These are phyloP conservation scores for Dipteronia sinensis DNA, from an alignment of 345 rosid species.

Conservation along the genomic window DNA sequence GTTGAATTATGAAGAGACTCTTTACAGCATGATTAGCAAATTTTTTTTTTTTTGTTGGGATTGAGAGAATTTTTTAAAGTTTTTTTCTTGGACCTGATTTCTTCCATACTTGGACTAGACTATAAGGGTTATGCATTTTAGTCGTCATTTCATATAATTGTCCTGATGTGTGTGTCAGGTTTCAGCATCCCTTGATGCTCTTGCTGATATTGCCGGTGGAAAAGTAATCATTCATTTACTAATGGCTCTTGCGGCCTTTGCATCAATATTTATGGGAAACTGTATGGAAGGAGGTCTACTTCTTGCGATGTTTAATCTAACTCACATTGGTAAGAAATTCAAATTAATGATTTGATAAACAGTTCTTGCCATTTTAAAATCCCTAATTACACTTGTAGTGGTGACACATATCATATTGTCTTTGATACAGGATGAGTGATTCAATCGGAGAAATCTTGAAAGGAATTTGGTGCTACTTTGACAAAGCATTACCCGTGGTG, in stretches of 20 bases:
- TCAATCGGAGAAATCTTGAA: slow-evolving; percentile 68
- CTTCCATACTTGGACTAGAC: background rate
- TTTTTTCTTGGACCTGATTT: background rate
- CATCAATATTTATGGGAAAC: slow-evolving; percentile 93
- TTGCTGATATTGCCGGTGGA: slow-evolving; percentile 85
- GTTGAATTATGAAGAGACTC: background rate
- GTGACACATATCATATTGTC: slow-evolving; percentile 16
- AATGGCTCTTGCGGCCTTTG: slow-evolving; percentile 97
- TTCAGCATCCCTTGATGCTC: slow-evolving; percentile 90
- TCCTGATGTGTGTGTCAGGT: slow-evolving; percentile 47
- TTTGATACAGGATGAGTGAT: slow-evolving; percentile 56
- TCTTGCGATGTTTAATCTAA: slow-evolving; percentile 95
- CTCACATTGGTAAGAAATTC: slow-evolving; percentile 76
- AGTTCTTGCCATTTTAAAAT: background rate
- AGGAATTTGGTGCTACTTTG: slow-evolving; percentile 81
- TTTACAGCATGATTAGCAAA: no score
- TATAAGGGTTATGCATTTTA: background rate
- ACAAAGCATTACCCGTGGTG: slow-evolving; percentile 79
- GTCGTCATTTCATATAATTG: slow-evolving; percentile 2
- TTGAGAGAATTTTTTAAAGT: background rate
- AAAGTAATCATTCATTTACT: slow-evolving; percentile 91
- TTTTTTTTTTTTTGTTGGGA: no score
- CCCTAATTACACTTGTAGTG: slow-evolving; percentile 6
- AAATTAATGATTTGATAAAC: slow-evolving; percentile 6
- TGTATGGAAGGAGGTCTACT: slow-evolving; percentile 95